These are phyloP conservation scores for Lichtheimia corymbifera DNA, from an alignment of 371 early-diverging fungal species.

Conservation along the genomic window DNA sequence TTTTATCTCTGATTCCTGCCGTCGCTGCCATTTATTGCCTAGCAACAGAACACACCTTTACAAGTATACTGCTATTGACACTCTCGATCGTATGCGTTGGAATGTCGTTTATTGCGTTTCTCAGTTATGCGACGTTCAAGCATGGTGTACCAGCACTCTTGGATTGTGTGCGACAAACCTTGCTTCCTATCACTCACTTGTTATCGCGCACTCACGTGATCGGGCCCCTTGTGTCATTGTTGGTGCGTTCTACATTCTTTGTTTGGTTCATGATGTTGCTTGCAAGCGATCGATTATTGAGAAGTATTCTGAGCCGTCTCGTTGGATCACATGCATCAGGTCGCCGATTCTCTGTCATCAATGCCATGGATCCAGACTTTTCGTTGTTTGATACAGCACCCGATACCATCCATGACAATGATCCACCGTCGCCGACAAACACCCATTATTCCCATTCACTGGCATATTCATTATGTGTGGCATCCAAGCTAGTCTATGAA, in stretches of 20 bases:
- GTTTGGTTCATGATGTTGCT: slow-evolving; percentile 35
- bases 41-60: slow-evolving; percentile 7
- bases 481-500: slow-evolving; percentile 59
- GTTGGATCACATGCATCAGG: slow-evolving; percentile 33
- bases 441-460: slow-evolving; percentile 45
- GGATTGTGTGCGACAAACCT: slow-evolving; percentile 13
- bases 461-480: slow-evolving; percentile 53
- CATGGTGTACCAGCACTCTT: slow-evolving; percentile 29
- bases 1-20: slow-evolving; percentile 14
- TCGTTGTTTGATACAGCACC: slow-evolving; percentile 16
- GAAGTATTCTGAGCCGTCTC: slow-evolving; percentile 28
- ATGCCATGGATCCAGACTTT: slow-evolving; percentile 34
- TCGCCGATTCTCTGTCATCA: slow-evolving; percentile 34
- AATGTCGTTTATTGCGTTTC: slow-evolving; percentile 25
- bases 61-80: slow-evolving; percentile 9
- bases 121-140: slow-evolving; percentile 30
- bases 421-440: background rate
- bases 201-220: slow-evolving; percentile 28
- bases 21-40: slow-evolving; percentile 12
- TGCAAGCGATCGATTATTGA: slow-evolving; percentile 38
- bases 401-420: slow-evolving; percentile 2
- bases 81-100: slow-evolving; percentile 20
- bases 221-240: slow-evolving; percentile 30
- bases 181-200: slow-evolving; percentile 28
- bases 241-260: slow-evolving; percentile 39